A percentile compares a stretch with the other conserved stretches of the same genome.
These are phyloP conservation scores for Micromonas commoda DNA, from an alignment of 139 green algal species.

Conservation along the genomic window DNA sequence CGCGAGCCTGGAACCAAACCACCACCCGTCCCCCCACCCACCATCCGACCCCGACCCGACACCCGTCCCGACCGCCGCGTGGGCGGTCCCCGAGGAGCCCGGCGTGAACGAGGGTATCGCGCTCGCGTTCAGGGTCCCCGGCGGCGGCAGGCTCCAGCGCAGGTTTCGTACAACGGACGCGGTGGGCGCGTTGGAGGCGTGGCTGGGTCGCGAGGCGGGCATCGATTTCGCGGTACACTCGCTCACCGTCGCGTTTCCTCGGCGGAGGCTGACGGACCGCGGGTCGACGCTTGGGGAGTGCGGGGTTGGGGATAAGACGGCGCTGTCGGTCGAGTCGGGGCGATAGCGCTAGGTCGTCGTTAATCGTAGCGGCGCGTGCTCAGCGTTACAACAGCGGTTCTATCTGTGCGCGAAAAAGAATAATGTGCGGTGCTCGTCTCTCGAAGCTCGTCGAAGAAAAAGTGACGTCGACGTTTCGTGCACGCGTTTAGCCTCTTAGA, in stretches of 20 bases:
- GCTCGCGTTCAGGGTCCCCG: slow-evolving; percentile 3
- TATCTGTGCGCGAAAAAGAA: too few species aligned
- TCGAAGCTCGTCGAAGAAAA: too few species aligned
- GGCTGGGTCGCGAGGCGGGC: neutral
- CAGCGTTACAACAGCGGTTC: too few species aligned
- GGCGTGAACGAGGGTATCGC: neutral
- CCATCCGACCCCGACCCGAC: too few species aligned
- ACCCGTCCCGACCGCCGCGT: neutral
- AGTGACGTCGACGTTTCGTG: too few species aligned
- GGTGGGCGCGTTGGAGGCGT: neutral
- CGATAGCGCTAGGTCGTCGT: neutral
- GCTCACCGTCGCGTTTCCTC: neutral
- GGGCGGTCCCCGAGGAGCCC: neutral
- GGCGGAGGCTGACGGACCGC: neutral
- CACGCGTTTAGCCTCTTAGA: too few species aligned
- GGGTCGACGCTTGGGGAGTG: neutral
- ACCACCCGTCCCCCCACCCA: too few species aligned
- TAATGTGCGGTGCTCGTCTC: too few species aligned
- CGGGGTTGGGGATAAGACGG: neutral
- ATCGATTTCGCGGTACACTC: neutral
- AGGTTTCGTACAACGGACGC: neutral
- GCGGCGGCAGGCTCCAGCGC: neutral
- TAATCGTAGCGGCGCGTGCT: neutral
- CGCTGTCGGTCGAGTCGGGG: neutral
- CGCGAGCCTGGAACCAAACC: slow-evolving; percentile 48